Percentiles rank a stretch among this genome's conserved stretches.
Evolutionary conservation across 2,329 filamentous ascomycete species (phyloP).

Genomic region (Botryotinia narcissicola): DNA sequence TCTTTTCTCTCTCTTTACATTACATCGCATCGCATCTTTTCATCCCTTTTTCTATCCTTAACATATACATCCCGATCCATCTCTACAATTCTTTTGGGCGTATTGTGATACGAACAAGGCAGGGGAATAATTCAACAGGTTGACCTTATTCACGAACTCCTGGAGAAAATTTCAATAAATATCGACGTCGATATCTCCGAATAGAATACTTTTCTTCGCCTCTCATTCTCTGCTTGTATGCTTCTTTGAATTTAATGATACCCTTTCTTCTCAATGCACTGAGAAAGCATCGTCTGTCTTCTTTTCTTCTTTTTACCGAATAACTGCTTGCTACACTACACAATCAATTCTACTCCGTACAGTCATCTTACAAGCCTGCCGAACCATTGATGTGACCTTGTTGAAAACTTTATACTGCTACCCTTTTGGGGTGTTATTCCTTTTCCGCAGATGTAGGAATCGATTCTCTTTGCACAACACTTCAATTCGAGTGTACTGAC

Average conservation of each 20-base stretch:
- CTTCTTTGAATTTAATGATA: conserved; percentile 34
- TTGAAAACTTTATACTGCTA: background rate
- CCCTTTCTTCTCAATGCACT: conserved; percentile 24
- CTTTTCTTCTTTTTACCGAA: conserved; percentile 30
- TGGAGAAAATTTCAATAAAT: background rate
- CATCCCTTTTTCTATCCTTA: background rate
- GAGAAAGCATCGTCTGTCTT: conserved; percentile 31
- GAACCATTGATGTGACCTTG: conserved; percentile 23
- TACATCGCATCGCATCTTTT: conserved; percentile 1
- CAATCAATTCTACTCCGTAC: conserved; percentile 23
- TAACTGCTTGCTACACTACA: conserved; percentile 33
- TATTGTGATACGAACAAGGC: background rate
- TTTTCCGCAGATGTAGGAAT: conserved; percentile 15
- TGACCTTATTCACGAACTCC: background rate
- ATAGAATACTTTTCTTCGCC: background rate
- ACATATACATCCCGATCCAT: background rate
- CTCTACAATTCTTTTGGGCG: background rate
- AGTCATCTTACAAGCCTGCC: conserved; percentile 23
- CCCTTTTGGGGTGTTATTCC: background rate
- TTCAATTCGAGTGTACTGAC: conserved; percentile 13
- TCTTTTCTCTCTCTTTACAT: background rate
- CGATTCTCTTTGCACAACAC: conserved; percentile 4
- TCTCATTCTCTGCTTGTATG: background rate
- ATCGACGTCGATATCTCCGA: conserved; percentile 12
- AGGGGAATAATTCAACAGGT: background rate